phyloP scores from a whole-genome alignment of 768 basidiomycete genomes.

The Boletus edulis region DNA sequence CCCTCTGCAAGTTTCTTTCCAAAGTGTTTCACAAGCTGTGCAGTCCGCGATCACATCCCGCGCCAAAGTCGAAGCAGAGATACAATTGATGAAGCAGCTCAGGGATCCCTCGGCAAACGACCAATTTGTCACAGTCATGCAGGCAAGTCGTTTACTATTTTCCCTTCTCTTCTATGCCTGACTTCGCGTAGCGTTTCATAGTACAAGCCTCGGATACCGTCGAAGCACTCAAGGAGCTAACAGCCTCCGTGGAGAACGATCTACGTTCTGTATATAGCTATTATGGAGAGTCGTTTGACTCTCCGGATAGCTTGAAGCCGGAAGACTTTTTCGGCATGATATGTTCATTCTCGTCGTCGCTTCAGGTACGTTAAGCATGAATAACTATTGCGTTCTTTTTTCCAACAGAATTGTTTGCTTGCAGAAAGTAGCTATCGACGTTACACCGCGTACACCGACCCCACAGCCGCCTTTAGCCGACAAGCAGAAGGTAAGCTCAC shows the following conservation, averaged over 20 bases:
- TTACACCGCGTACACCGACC: constrained; percentile 22
- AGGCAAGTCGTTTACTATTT: constrained; percentile 38
- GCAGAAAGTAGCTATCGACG: constrained; percentile 71
- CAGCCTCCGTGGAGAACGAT: constrained; percentile 53
- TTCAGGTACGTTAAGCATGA: constrained; percentile 48
- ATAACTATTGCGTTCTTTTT: too few relatives aligned
- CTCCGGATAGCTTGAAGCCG: constrained; percentile 62
- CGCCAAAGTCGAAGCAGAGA: constrained; percentile 54
- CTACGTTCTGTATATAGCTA: constrained; percentile 60
- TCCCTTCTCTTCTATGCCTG: neutral
- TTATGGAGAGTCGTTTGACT: constrained; percentile 74
- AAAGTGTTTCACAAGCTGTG: constrained; percentile 58
- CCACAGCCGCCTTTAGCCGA: neutral
- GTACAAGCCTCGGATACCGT: constrained; percentile 48
- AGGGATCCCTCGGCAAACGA: constrained; percentile 43
- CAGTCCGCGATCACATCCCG: constrained; percentile 56
- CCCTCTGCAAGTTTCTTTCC: constrained; percentile 61
- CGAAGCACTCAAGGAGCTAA: constrained; percentile 64
- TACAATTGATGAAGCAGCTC: constrained; percentile 39
- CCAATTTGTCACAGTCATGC: constrained; percentile 66
- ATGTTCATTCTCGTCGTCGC: constrained; percentile 67
- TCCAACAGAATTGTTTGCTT: neutral
- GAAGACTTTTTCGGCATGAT: constrained; percentile 83
- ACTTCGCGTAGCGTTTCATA: constrained; percentile 25
- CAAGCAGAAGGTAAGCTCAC: constrained; percentile 8